These are phyloP conservation scores for Aspergillus calidoustus DNA, from an alignment of 2,329 filamentous ascomycete genomes.

Conservation along the genomic window DNA sequence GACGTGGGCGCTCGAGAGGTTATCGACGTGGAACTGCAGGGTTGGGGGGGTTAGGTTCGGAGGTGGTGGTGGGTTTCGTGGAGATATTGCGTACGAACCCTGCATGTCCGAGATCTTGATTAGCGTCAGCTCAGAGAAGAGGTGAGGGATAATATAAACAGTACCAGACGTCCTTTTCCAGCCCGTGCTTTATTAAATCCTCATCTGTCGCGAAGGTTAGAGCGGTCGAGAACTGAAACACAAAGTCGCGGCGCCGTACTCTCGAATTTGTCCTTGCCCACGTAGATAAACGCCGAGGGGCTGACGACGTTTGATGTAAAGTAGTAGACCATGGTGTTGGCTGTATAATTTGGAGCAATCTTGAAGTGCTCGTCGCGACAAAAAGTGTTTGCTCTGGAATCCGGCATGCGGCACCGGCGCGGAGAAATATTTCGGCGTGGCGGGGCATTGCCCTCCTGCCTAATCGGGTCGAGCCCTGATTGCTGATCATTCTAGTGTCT, in stretches of 20 bases:
- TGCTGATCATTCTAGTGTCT: background rate
- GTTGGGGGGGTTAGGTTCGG: conserved; percentile 11
- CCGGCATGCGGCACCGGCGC: conserved; percentile 7
- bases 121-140: conserved; percentile 7
- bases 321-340: conserved; percentile 78
- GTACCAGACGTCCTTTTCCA: conserved; percentile 94
- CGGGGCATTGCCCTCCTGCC: background rate
- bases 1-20: conserved; percentile 93
- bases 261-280: conserved; percentile 98
- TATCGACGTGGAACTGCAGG: conserved; percentile 89
- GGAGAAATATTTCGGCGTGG: conserved; percentile 8
- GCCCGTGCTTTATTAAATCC: conserved; percentile 90
- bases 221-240: conserved; percentile 5
- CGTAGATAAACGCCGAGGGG: conserved; percentile 86
- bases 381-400: background rate
- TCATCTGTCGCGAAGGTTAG: conserved; percentile 68
- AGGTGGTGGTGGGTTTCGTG: background rate
- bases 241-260: conserved; percentile 62
- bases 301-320: conserved; percentile 85
- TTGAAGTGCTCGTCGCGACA: background rate
- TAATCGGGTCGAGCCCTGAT: background rate
- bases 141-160: conserved; percentile 11
- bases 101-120: conserved; percentile 17
- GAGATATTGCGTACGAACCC: conserved; percentile 34
- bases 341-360: background rate